Evolutionary conservation across 2,329 filamentous ascomycete genomes (phyloP), one percentile per base, ranked within the genome.

Genomic region (Stachybotrys elegans): DNA sequence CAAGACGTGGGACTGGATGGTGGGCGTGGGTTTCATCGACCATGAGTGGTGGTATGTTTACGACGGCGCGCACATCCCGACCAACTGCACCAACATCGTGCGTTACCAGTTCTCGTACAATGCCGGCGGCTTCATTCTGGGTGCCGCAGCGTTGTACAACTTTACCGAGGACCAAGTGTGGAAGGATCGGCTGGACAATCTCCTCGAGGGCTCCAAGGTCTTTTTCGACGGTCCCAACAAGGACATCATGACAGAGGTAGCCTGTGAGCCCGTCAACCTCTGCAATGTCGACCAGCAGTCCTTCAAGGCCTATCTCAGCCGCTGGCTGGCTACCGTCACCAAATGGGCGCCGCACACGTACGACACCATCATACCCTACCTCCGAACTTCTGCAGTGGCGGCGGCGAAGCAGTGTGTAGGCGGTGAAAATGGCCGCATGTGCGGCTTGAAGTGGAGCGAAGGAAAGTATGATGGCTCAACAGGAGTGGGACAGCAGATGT

Each of bases 401-500:
- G 82, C 81, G 0, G 73, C 73, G 2, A 66, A 66, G 13, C 74
- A 81, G 47, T 85, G 81, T 49, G 71, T 63, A 0, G 81, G 79
- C 21, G 80, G 79, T 14, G 51, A 57, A 21, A 80, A 79, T 48
- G 70, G 73, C 4, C 72, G 71, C 21, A 73, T 80, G 69, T 85
- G 80, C 52, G 78, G 81, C 8, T 61, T 80, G 43, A 74, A 74
- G 47, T 85, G 81, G 80, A 73, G 72, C 37, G 69, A 73, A 43
- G 65, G 71, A 44, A 60, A 62, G 8, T 85, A 75, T 62, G 81
- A 86, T 57, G 77, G 78, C 20, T 70, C 69, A 2, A 73, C 70
- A 6, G 83, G 83, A 6, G 75, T 86, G 3, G 84, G 84, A 5
- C 81, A 86, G 59, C 82, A 86, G 62, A 87, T 88, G 83, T 73